Base-by-base conservation (phyloP, 73 alveolate genomes). In the Stentor roeselii region DNA sequence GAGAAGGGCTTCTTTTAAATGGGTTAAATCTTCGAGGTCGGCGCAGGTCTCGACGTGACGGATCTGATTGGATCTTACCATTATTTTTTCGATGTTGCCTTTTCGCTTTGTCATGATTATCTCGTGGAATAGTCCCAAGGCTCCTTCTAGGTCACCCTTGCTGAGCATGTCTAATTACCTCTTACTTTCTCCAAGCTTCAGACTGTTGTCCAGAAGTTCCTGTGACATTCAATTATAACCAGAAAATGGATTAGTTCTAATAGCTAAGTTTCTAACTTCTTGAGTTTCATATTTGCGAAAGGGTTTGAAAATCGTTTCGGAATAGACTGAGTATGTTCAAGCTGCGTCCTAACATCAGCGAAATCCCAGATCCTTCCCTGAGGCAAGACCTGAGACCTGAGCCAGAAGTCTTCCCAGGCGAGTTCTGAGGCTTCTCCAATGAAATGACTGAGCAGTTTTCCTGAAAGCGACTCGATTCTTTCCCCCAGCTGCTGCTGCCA, bases 1-100 rank as follows among this genome's bases (percentile, higher is more conserved):
- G 0, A 67, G 80, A n/a, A 67, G 80, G 41, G 80, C 80, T n/a
- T 67, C 80, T 67, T 67, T 67, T 36, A 67, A 40, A 40, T 27
- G 21, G 27, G n/a, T 67, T 21, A 67, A 11, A 32, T 67, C 34
- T 67, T 67, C 80, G 21, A 67, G 80, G 42, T 67, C 37, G 11
- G 80, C 80, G 34, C 80, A 67, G 2, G 37, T 21, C 80, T 67
- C 80, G 1, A 67, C 80, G 34, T 67, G 80, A 2, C 37, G 80
- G 42, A 67, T 34, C 80, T 67, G 34, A 27, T 27, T 67, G 37
- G 37, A 21, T n/a, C 2, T 21, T n/a, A 67, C 80, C 80, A 67
- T 67, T 36, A 67, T 67, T 67, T 67, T 67, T 36, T 67, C 80
- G 14, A 67, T 14, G 34, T 21, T 67, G 0, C 80, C 80, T 21